A percentile compares a stretch with the other conserved stretches of the same genome.
These are phyloP conservation scores for Pugionium dolabratum DNA, from an alignment of 345 rosid genomes.

Conservation along the genomic window DNA sequence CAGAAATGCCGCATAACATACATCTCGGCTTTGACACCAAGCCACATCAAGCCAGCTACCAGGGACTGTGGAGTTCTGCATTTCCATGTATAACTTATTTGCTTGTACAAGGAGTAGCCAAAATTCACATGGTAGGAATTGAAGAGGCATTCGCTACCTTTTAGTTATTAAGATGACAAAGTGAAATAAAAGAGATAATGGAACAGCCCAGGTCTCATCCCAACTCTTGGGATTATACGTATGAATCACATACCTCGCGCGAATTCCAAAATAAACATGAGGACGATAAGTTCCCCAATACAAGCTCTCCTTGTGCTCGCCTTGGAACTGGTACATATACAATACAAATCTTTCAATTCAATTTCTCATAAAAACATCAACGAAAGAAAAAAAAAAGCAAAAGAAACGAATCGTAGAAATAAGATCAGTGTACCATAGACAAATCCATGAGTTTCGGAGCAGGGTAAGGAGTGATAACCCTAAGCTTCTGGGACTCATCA, in stretches of 20 bases:
- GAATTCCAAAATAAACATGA: conserved; percentile 89
- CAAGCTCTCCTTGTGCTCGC: conserved; percentile 83
- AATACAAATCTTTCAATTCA: conserved; percentile 6
- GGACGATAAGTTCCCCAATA: conserved; percentile 97
- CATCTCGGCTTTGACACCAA: conserved; percentile 81
- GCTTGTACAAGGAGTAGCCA: background rate
- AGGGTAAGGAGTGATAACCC: conserved; percentile 88
- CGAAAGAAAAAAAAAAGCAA: background rate
- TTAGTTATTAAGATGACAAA: background rate
- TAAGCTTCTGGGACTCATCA: conserved; percentile 48
- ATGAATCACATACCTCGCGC: conserved; percentile 57
- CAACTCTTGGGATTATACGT: background rate
- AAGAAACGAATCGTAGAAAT: background rate
- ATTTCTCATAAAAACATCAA: conserved; percentile 5
- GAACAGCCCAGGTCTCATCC: background rate
- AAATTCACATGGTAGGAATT: background rate
- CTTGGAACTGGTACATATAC: conserved; percentile 63
- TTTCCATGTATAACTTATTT: conserved; percentile 25
- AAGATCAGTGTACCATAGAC: conserved; percentile 50
- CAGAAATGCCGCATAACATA: conserved; percentile 80
- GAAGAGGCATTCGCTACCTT: background rate
- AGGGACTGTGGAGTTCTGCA: conserved; percentile 79
- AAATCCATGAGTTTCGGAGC: conserved; percentile 80
- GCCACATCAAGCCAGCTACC: conserved; percentile 97
- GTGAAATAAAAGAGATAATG: background rate